Base-by-base conservation (phyloP, 495 filamentous ascomycete species). In the Aspergillus wentii region DNA sequence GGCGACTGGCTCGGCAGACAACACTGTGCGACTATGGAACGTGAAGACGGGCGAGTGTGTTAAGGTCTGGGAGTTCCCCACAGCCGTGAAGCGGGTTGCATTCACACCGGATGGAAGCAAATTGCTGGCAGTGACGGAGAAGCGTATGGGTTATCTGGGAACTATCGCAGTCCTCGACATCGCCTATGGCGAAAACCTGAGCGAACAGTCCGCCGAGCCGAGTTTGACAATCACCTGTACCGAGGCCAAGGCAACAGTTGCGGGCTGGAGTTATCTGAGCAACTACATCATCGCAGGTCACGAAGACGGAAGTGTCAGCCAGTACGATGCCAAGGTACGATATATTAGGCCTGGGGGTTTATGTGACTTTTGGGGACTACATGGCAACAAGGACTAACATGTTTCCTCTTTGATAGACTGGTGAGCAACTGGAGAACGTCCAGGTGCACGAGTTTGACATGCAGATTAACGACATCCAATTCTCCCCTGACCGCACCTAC, bases 251-350 rank as follows among this genome's bases (percentile, higher is more conserved):
- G 90, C 90, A 16, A 96, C 91, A 10, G 92, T 98, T 47, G 92
- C 92, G 10, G 91, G 86, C 21, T 98, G 89, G 86, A 91, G 88
- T 65, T 96, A 85, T 62, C 48, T 92, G 48, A 77, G 76, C 59
- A 85, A 89, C 62, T 96, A 87, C 69, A 97, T 98, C 65, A 92
- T 98, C 49, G 88, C 90, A 32, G 94, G 88, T 31, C 92, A 98
- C 68, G 94, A 97, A 64, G 92, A 98, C 56, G 92, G 92, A 49
- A 83, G 79, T 37, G 78, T 98, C 38, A 89, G 85, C 43, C 91
- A 96, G 63, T 98, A 89, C 54, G 94, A 97, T 71, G 85, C 74
- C 37, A 97, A 95, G 83, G 85, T 86, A 72, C 33, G 58, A n/a
- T 32, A 14, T 26, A 6, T 17, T 13, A 17, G 1, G 26, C 4